Base-by-base conservation (phyloP, 192 early-diverging fungal genomes). In the Globomyces pollinis-pini region DNA sequence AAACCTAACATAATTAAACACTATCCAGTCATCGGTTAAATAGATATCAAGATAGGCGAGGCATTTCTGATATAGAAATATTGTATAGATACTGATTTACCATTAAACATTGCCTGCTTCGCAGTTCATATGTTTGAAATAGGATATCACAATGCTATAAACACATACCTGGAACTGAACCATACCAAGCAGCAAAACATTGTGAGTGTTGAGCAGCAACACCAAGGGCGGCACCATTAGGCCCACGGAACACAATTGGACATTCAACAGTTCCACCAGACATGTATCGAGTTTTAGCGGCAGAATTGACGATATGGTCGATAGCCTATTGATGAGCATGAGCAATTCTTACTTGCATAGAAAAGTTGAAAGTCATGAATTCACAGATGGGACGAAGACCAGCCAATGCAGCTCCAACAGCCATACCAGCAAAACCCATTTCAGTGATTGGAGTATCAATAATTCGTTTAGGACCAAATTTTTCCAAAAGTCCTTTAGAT, bases 351-450 rank as follows among this genome's bases (percentile, higher is more conserved):
- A 91, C 89, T 84, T 98, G 95, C 91, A 98, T 93, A 30, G 93
- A 90, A 83, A 98, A 98, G 88, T 98, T 98, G 73, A 91, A 96
- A 59, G 95, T 98, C 95, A 98, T 98, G 75, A 98, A 98, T 79
- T 98, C 93, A 82, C 95, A 98, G 58, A 98, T 86, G 28, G 95
- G 95, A 77, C 88, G 90, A 50, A 95, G 79, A 36, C 95, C 95
- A 60, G 84, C 78, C 60, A 98, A 80, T 29, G 93, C 95, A 30
- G 93, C 87, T 42, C 95, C 95, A 49, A 93, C 84, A 66, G 95
- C 95, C 44, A 98, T 78, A 70, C 95, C 95, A 58, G 90, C 87
- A 63, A 98, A 92, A 50, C 95, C 95, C 79, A 93, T 90, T 81
- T 98, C 95, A 32, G 95, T 98, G 57, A 98, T 98, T 38, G 95